phyloP scores from a whole-genome alignment of 805 yeast genomes.

The Jamesozyma hellenica region DNA sequence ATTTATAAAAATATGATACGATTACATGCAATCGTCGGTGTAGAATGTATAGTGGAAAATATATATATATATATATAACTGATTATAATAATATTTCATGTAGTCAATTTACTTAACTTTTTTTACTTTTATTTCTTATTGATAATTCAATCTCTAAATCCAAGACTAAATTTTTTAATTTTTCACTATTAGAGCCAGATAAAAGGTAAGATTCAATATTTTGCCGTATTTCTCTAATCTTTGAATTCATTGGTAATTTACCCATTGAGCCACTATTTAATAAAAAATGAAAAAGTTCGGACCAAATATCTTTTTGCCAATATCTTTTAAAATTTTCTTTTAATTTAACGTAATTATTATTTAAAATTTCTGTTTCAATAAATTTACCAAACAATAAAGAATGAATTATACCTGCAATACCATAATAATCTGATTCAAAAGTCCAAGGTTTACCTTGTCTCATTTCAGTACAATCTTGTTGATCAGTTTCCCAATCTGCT shows the following conservation, averaged over 20 bases:
- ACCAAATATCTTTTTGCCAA: slow-evolving; percentile 71
- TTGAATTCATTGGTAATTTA: slow-evolving; percentile 34
- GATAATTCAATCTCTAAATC: slow-evolving; percentile 30
- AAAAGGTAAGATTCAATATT: slow-evolving; percentile 11
- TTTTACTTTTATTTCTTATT: slow-evolving; percentile 4
- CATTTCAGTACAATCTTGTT: slow-evolving; percentile 69
- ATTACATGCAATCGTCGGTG: too few relatives aligned
- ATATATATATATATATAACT: too few relatives aligned
- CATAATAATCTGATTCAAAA: slow-evolving; percentile 75
- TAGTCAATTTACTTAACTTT: too few relatives aligned
- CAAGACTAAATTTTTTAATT: slow-evolving; percentile 28
- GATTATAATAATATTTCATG: too few relatives aligned
- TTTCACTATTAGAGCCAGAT: slow-evolving; percentile 10
- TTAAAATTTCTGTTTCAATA: slow-evolving; percentile 35
- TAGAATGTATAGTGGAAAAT: too few relatives aligned
- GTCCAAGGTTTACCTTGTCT: slow-evolving; percentile 53
- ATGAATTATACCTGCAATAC: slow-evolving; percentile 67
- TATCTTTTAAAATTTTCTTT: slow-evolving; percentile 50
- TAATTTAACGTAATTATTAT: slow-evolving; percentile 30
- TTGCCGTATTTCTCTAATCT: slow-evolving; percentile 17
- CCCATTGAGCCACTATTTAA: slow-evolving; percentile 43
- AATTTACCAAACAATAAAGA: slow-evolving; percentile 60
- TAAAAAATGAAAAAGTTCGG: slow-evolving; percentile 48
- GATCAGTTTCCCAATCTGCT: slow-evolving; percentile 50
- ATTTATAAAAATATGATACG: too few relatives aligned